Conservation (phyloP, 1,284 basidiomycete species). For the Schizophyllum commune region DNA sequence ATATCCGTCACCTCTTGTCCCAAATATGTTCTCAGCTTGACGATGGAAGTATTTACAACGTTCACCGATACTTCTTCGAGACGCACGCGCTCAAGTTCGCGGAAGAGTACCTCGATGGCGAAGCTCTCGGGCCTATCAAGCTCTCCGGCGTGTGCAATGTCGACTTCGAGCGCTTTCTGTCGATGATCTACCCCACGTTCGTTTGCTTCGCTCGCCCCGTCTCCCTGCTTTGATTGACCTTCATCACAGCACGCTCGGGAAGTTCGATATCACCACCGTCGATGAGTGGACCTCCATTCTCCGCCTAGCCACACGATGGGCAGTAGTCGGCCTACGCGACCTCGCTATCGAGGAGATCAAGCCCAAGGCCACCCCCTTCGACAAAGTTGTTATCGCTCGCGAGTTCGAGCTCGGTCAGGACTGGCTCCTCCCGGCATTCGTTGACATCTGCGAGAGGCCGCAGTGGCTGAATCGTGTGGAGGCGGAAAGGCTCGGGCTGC, state of each 20-base stretch:
- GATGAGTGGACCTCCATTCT: conserved; percentile 32
- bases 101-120: conserved; percentile 8
- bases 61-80: conserved; percentile 24
- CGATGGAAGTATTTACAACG: conserved; percentile 19
- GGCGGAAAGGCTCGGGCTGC: conserved; percentile 8
- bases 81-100: conserved; percentile 24
- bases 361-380: conserved; percentile 20
- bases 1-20: neutral
- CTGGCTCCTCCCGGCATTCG: conserved; percentile 30
- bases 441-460: conserved; percentile 20
- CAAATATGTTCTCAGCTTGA: conserved; percentile 11
- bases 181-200: conserved; percentile 26
- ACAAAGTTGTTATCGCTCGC: conserved; percentile 30
- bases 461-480: conserved; percentile 8
- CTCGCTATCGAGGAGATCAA: conserved; percentile 26
- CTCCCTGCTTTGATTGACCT: neutral
- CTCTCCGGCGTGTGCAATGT: conserved; percentile 11
- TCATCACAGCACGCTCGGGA: conserved; percentile 21
- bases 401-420: conserved; percentile 25
- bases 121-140: conserved; percentile 11
- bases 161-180: conserved; percentile 25
- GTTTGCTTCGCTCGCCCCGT: neutral
- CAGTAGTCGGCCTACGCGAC: conserved; percentile 23
- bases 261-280: conserved; percentile 21
- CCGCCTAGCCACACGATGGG: conserved; percentile 24